Base-by-base conservation (phyloP, 108 stramenopile genomes). In the Schizochytrium sp. region DNA sequence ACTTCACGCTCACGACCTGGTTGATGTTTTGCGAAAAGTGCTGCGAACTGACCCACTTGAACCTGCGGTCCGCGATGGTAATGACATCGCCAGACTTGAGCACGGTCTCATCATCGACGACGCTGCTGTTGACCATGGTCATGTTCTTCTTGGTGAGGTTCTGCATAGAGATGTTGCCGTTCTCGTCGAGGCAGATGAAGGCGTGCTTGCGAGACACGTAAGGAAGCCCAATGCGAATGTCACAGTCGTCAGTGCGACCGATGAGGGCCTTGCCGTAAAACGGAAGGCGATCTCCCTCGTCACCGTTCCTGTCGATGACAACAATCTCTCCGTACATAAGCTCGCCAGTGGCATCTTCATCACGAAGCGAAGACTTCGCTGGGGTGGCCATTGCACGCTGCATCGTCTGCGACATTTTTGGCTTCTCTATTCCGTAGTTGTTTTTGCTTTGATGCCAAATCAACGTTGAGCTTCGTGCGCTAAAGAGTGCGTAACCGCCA, bases 91-190 rank as follows among this genome's bases (percentile, higher is more conserved):
- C 76, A 42, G 47, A 55, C n/a, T 17, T 53, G 15, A 83, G 76
- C 15, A 42, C 28, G 47, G 38, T 28, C 53, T 83, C 53, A 53
- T 55, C 76, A 2, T 83, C 76, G 50, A 83, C 50, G 53, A 12
- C 50, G 1, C n/a, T 53, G 47, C 28, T 83, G 76, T 83, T 83
- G 50, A 83, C 47, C 50, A 83, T 49, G 10, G 76, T 83, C 76
- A 83, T 83, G 76, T 83, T 83, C 50, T 53, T 17, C 76, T 55
- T 83, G 76, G 50, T n/a, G 76, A 83, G 76, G 53, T 83, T 83
- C 5, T 40, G 50, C 53, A 83, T 55, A 5, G 53, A 49, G 28
- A 83, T 53, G 76, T 55, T 49, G 76, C 76, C 76, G 28, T 83
- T 83, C 76, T 83, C 76, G 76, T 83, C 76, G 47, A 83, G 10